These are phyloP conservation scores for Coemansia sp. DNA, from an alignment of 371 early-diverging fungal genomes.

Conservation along the genomic window DNA sequence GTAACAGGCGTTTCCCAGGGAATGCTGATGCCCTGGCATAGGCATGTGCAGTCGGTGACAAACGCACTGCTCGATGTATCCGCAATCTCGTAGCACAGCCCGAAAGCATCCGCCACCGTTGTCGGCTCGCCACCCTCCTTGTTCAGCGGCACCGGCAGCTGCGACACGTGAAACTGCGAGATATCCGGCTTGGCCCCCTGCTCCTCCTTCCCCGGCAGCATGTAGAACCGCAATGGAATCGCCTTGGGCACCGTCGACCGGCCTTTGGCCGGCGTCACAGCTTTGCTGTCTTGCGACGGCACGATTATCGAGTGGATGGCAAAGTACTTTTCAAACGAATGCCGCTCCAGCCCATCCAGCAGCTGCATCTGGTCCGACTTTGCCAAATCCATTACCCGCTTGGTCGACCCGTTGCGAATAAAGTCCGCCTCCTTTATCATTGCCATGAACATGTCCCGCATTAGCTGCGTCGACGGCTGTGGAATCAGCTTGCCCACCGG, in stretches of 20 bases:
- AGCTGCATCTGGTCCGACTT: constrained; percentile 49
- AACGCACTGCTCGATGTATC: constrained; percentile 31
- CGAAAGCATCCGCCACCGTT: constrained; percentile 37
- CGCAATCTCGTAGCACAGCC: constrained; percentile 36
- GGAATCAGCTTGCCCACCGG: constrained; percentile 30
- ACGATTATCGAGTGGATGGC: constrained; percentile 43
- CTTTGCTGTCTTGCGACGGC: neutral
- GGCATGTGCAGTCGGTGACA: constrained; percentile 30
- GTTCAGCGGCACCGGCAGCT: constrained; percentile 32
- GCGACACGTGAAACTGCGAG: constrained; percentile 30
- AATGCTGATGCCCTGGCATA: constrained; percentile 39
- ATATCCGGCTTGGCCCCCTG: constrained; percentile 15
- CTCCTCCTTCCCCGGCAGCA: constrained; percentile 21
- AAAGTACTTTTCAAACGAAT: constrained; percentile 45
- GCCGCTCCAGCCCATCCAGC: constrained; percentile 43
- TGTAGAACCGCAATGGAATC: constrained; percentile 37
- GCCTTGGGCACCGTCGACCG: constrained; percentile 19
- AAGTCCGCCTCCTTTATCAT: constrained; percentile 50
- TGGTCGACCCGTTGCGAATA: constrained; percentile 49
- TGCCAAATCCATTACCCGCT: constrained; percentile 50
- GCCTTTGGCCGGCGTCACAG: neutral
- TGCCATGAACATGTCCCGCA: constrained; percentile 51
- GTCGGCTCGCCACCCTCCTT: constrained; percentile 15
- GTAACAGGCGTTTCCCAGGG: constrained; percentile 49
- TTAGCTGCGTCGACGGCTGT: constrained; percentile 12